phyloP scores from a whole-genome alignment of 208 protist genomes.

The Balamuthia mandrillaris region DNA sequence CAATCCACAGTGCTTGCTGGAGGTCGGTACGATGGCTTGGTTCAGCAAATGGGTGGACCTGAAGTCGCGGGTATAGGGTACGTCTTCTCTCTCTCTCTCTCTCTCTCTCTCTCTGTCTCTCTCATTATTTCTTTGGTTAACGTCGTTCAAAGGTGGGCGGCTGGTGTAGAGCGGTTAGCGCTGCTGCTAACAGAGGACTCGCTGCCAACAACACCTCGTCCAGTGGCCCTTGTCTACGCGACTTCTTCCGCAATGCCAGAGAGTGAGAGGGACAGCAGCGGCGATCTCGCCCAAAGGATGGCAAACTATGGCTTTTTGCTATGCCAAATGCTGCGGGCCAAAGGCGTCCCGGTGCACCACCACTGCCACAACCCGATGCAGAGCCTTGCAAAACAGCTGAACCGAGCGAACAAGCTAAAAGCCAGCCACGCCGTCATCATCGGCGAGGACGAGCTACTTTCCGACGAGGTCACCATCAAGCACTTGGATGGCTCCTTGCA shows the following conservation, averaged over 20 bases:
- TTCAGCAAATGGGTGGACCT: background rate
- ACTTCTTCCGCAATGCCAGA: background rate
- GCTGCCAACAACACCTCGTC: background rate
- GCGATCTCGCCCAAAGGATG: background rate
- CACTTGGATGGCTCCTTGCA: no score
- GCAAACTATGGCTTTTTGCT: background rate
- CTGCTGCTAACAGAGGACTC: slow-evolving; percentile 15
- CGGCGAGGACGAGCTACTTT: slow-evolving; percentile 16
- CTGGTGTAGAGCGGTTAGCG: slow-evolving; percentile 52
- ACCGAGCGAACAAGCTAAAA: slow-evolving; percentile 4
- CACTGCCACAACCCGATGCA: background rate
- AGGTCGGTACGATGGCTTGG: slow-evolving; percentile 8
- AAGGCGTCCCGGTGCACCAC: slow-evolving; percentile 10
- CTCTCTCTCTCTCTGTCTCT: background rate
- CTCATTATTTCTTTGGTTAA: background rate
- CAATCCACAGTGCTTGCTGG: background rate
- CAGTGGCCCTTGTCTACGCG: background rate
- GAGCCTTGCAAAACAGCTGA: slow-evolving; percentile 46
- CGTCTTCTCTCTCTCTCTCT: background rate
- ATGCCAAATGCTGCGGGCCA: background rate
- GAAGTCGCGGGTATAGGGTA: slow-evolving; percentile 21
- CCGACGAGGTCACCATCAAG: slow-evolving; percentile 37
- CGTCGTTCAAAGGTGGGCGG: slow-evolving; percentile 43
- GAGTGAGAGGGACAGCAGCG: background rate
- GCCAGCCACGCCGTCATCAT: slow-evolving; percentile 38